phyloP scores from a whole-genome alignment of 2,329 filamentous ascomycete species.

The Lojkania enalia region DNA sequence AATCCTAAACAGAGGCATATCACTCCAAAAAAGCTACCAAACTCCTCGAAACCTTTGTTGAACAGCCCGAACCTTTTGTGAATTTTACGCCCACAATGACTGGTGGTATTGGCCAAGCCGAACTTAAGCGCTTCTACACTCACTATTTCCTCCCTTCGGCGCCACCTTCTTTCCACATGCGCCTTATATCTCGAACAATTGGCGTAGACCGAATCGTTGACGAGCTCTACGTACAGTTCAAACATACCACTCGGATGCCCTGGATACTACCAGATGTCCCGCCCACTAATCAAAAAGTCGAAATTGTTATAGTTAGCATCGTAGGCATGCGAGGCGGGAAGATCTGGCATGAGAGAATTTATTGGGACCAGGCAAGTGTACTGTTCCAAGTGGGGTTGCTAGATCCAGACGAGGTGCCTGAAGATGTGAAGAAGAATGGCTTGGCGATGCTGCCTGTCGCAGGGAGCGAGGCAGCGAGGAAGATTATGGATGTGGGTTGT shows the following conservation, averaged over 20 bases:
- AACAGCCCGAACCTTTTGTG: constrained; percentile 42
- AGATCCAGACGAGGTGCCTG: constrained; percentile 58
- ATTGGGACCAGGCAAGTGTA: constrained; percentile 66
- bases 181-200: constrained; percentile 61
- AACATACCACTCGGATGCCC: constrained; percentile 58
- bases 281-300: constrained; percentile 60
- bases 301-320: constrained; percentile 60
- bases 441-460: constrained; percentile 53
- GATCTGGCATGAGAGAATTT: constrained; percentile 61
- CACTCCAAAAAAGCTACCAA: constrained; percentile 42
- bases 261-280: constrained; percentile 64
- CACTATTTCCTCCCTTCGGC: constrained; percentile 56
- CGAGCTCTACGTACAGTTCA: constrained; percentile 61
- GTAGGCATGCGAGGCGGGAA: constrained; percentile 58
- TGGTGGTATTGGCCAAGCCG: constrained; percentile 49
- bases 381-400: constrained; percentile 62
- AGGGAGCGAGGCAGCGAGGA: constrained; percentile 52
- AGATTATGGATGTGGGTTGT: constrained; percentile 51
- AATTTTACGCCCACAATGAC: constrained; percentile 52
- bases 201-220: constrained; percentile 64
- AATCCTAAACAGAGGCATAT: constrained; percentile 36
- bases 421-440: constrained; percentile 49
- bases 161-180: constrained; percentile 55
- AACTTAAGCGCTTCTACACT: constrained; percentile 57
- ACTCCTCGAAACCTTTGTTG: constrained; percentile 44